These are phyloP conservation scores for Tulasnella sp. DNA, from an alignment of 768 basidiomycete genomes.

Conservation along the genomic window DNA sequence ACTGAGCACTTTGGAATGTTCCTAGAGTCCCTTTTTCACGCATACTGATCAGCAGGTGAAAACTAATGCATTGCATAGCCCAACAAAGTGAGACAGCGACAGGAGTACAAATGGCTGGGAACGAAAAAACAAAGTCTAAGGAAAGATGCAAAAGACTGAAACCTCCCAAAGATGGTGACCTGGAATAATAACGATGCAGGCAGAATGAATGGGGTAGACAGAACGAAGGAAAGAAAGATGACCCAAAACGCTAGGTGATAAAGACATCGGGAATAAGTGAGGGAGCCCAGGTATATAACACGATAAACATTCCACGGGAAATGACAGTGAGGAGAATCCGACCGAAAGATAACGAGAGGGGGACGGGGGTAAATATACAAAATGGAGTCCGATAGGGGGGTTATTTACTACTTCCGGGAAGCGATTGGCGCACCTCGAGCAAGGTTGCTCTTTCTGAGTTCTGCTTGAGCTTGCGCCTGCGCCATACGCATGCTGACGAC, in stretches of 20 bases:
- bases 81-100: not conserved
- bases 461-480: constrained; percentile 18
- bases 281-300: constrained; percentile 1
- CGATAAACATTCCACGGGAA: not conserved
- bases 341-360: not conserved
- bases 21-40: too few species aligned
- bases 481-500: constrained; percentile 30
- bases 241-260: not conserved
- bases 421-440: not conserved
- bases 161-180: not conserved
- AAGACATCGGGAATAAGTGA: not conserved
- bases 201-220: not conserved
- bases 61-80: not conserved
- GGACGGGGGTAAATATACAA: constrained; percentile 5
- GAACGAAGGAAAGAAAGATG: not conserved
- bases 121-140: constrained; percentile 13
- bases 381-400: not conserved
- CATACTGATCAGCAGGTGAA: not conserved
- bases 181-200: not conserved
- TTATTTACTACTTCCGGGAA: not conserved
- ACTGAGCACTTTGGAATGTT: too few species aligned
- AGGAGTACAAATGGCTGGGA: not conserved
- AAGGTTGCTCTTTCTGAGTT: constrained; percentile 5
- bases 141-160: constrained; percentile 6
- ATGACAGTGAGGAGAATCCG: not conserved